Evolutionary conservation across 345 rosid species (phyloP), one percentile per base, ranked within the genome.

Genomic region (Hibiscus trionum): DNA sequence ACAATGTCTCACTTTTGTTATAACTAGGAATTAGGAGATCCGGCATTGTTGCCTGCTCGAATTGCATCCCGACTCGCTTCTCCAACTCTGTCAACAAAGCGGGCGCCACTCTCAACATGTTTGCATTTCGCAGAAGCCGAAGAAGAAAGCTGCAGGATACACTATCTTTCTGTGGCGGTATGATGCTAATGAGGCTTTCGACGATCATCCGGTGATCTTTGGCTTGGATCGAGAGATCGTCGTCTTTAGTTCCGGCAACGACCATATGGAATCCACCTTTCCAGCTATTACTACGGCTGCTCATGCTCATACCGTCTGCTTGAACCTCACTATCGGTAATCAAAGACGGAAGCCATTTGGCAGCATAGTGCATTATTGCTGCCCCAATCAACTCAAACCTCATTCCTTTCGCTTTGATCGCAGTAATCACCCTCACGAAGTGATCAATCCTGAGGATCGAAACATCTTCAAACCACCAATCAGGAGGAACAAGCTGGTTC

Each of bases 381-480:
- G 97, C 92, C 39, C 99, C 99, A 61, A 95, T 83, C 74, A 89
- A 78, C 50, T 92, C 99, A 70, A 83, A 92, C 69, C 97, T 78
- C 99, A 95, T 95, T 15, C 97, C 99, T 78, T 95, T 95, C 37
- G 92, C 99, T 82, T 90, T 95, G 66, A 95, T 95, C 15, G 99
- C 97, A 0, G 99, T 95, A 62, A 92, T 77, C 1, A 95, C 99
- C 66, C 99, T 84, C 49, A 95, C 99, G 66, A 90, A 92, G 61
- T 95, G 99, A 75, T 92, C 97, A 14, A 92, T 95, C 75, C 99
- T 79, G n/a, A 95, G 88, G 76, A 95, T 87, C 0, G 97, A 86
- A 5, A 90, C 97, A 72, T 95, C 99, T 80, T 95, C 99, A 7
- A 95, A 95, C 99, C 99, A 95, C 99, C 99, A 95, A 66, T 95